A percentile compares a stretch with the other conserved stretches of the same genome.
Conservation (phyloP, 202 grass and related monocot genomes). For the Hordeum pubiflorum region DNA sequence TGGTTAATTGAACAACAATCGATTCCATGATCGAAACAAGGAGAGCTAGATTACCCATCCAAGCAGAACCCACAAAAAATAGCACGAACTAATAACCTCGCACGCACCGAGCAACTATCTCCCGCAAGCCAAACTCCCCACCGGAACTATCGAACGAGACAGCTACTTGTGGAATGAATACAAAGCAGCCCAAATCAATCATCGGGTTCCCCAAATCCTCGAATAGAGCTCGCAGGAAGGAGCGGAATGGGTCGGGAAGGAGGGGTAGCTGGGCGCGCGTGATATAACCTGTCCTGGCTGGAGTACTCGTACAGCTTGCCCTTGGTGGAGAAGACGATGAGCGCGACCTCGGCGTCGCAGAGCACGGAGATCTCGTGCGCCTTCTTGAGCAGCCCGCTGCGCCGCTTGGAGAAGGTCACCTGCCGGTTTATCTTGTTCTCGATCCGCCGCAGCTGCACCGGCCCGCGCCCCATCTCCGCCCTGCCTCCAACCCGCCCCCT, state of each 20-base stretch:
- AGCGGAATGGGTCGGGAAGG: background rate
- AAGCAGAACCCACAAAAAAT: slow-evolving; percentile 3
- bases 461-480: slow-evolving; percentile 65
- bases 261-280: background rate
- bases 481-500: background rate
- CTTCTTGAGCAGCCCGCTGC: slow-evolving; percentile 90
- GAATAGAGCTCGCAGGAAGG: background rate
- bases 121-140: background rate
- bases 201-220: background rate
- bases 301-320: slow-evolving; percentile 88
- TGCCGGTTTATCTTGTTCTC: slow-evolving; percentile 99
- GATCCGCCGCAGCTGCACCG: slow-evolving; percentile 82
- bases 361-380: slow-evolving; percentile 89
- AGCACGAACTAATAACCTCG: slow-evolving; percentile 31
- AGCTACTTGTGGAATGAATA: background rate
- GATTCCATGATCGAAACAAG: background rate
- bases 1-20: background rate
- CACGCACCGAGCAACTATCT: background rate
- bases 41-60: background rate
- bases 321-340: slow-evolving; percentile 88
- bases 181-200: background rate
- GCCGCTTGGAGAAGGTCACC: slow-evolving; percentile 95
- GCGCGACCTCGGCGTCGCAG: slow-evolving; percentile 79
- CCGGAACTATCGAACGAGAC: background rate
- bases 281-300: slow-evolving; percentile 36